Evolutionary conservation across 345 rosid species (phyloP).

Genomic region (Microthlaspi erraticum): DNA sequence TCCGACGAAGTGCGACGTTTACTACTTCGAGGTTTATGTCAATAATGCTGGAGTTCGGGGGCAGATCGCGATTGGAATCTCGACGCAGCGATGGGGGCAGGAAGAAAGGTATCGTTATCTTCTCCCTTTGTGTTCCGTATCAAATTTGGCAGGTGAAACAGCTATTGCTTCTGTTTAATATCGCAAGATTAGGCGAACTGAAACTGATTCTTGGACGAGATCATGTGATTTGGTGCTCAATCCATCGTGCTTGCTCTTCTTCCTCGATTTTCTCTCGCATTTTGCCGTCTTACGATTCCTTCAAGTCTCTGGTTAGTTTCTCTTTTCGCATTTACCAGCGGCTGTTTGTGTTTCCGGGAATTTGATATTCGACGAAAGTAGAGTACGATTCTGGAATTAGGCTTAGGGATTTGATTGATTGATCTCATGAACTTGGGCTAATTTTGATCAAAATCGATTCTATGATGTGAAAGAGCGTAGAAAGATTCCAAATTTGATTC

Average conservation of each 20-base stretch:
- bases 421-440: background rate
- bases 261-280: slow-evolving; percentile 40
- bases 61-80: too few relatives aligned
- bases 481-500: slow-evolving; percentile 17
- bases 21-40: too few relatives aligned
- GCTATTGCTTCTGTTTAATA: too few relatives aligned
- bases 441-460: background rate
- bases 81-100: too few relatives aligned
- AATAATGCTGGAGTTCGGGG: too few relatives aligned
- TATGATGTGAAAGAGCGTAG: background rate
- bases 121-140: too few relatives aligned
- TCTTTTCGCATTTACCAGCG: background rate
- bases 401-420: slow-evolving; percentile 20
- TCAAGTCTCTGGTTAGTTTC: slow-evolving; percentile 23
- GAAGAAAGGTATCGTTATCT: too few relatives aligned
- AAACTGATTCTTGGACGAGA: too few relatives aligned
- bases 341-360: background rate
- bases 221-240: too few relatives aligned
- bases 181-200: too few relatives aligned
- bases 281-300: slow-evolving; percentile 14
- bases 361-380: background rate
- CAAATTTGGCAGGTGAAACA: too few relatives aligned
- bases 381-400: slow-evolving; percentile 5
- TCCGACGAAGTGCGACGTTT: too few relatives aligned
- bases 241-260: slow-evolving; percentile 19